These are phyloP conservation scores for Diversispora eburnea DNA, from an alignment of 192 early-diverging fungal species.

Conservation along the genomic window DNA sequence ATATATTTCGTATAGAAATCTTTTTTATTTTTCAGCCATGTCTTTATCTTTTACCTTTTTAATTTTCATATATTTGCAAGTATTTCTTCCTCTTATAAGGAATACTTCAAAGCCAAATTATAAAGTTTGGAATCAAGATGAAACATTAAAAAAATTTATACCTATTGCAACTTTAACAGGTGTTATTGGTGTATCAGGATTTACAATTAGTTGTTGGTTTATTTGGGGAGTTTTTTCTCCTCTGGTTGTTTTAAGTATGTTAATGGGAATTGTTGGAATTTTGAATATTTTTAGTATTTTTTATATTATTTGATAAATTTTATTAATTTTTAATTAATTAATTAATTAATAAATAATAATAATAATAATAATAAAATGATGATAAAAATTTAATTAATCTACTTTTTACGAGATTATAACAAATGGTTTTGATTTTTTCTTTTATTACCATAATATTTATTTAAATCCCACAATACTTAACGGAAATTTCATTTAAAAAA, in stretches of 20 bases:
- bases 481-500: no score
- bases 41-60: not conserved
- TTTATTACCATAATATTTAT: no score
- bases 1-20: not conserved
- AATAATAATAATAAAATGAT: no score
- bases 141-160: slow-evolving; percentile 18
- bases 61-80: slow-evolving; percentile 1
- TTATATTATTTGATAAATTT: no score
- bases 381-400: no score
- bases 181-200: not conserved
- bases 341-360: no score
- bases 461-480: no score
- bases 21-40: not conserved
- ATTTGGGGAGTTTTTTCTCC: slow-evolving; percentile 18
- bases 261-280: not conserved
- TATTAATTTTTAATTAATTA: no score
- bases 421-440: no score
- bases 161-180: slow-evolving; percentile 1
- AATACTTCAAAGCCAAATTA: not conserved
- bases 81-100: not conserved
- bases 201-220: not conserved
- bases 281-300: not conserved
- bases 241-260: not conserved
- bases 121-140: not conserved
- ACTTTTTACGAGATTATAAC: no score